Evolutionary conservation across 2,329 filamentous ascomycete species (phyloP).

Genomic region (Incumbomyces lentus): DNA sequence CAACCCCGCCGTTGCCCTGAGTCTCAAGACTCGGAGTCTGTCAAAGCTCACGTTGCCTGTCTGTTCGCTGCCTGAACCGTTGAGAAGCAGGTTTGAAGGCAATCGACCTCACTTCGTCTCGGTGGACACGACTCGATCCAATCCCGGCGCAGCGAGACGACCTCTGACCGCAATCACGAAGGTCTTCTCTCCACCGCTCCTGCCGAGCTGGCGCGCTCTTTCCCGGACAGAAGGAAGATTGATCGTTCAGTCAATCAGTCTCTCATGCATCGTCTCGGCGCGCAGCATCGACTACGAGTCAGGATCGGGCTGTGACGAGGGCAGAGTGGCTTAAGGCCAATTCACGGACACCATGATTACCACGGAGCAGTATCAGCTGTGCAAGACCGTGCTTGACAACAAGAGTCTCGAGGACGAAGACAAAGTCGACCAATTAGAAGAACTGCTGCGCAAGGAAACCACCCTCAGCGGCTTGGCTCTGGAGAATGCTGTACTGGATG

Average conservation of each 20-base stretch:
- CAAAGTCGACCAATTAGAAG: slow-evolving; percentile 84
- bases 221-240: background rate
- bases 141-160: too few relatives aligned
- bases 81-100: too few relatives aligned
- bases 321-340: slow-evolving; percentile 16
- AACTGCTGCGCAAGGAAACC: slow-evolving; percentile 70
- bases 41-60: too few relatives aligned
- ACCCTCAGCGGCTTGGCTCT: slow-evolving; percentile 63
- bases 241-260: too few relatives aligned
- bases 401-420: slow-evolving; percentile 80
- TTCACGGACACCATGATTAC: slow-evolving; percentile 59
- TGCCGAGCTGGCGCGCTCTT: too few relatives aligned
- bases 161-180: too few relatives aligned
- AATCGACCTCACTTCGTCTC: too few relatives aligned
- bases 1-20: too few relatives aligned
- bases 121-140: too few relatives aligned
- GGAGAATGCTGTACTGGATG: slow-evolving; percentile 83
- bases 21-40: too few relatives aligned
- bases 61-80: too few relatives aligned
- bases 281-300: background rate
- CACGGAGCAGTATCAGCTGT: slow-evolving; percentile 85
- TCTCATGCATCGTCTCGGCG: slow-evolving; percentile 1
- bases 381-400: slow-evolving; percentile 79
- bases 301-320: background rate
- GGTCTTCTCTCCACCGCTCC: too few relatives aligned